These are phyloP conservation scores for Naganishia sp. DNA, from an alignment of 1,284 basidiomycete genomes.

Conservation along the genomic window DNA sequence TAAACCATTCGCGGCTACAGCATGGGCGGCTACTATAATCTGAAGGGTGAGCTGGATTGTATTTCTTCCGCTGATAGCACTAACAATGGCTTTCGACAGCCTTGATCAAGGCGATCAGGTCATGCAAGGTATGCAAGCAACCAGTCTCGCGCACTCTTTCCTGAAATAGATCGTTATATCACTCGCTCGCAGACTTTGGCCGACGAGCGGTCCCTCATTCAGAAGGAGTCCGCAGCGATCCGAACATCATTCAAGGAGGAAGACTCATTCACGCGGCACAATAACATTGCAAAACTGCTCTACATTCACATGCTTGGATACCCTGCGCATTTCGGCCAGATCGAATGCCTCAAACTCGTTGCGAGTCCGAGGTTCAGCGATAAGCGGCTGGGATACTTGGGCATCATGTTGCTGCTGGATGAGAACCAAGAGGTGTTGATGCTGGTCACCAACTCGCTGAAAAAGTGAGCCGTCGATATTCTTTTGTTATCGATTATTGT, in stretches of 20 bases:
- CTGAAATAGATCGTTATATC: not conserved
- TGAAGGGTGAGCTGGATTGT: slow-evolving; percentile 67
- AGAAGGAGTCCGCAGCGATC: slow-evolving; percentile 97
- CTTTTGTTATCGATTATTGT: slow-evolving; percentile 11
- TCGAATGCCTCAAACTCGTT: slow-evolving; percentile 98
- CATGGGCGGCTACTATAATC: slow-evolving; percentile 70
- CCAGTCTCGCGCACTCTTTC: not conserved
- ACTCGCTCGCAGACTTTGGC: slow-evolving; percentile 77
- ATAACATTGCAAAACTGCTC: slow-evolving; percentile 96
- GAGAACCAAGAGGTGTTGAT: slow-evolving; percentile 98
- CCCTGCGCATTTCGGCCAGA: slow-evolving; percentile 98
- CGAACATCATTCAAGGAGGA: slow-evolving; percentile 97
- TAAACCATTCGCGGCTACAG: not conserved
- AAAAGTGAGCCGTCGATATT: slow-evolving; percentile 70
- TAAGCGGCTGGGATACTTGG: slow-evolving; percentile 94
- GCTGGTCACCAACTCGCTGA: slow-evolving; percentile 95
- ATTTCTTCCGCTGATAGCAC: not conserved
- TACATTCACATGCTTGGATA: slow-evolving; percentile 99
- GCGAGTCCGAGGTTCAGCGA: slow-evolving; percentile 97
- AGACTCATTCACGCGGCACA: slow-evolving; percentile 86
- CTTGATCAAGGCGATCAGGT: slow-evolving; percentile 89
- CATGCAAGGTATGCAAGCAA: slow-evolving; percentile 71
- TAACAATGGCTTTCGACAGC: slow-evolving; percentile 57
- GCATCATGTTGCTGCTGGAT: slow-evolving; percentile 96
- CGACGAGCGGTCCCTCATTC: slow-evolving; percentile 93